These are phyloP conservation scores for Ustilago shanxiensis DNA, from an alignment of 1,284 basidiomycete genomes.

Conservation along the genomic window DNA sequence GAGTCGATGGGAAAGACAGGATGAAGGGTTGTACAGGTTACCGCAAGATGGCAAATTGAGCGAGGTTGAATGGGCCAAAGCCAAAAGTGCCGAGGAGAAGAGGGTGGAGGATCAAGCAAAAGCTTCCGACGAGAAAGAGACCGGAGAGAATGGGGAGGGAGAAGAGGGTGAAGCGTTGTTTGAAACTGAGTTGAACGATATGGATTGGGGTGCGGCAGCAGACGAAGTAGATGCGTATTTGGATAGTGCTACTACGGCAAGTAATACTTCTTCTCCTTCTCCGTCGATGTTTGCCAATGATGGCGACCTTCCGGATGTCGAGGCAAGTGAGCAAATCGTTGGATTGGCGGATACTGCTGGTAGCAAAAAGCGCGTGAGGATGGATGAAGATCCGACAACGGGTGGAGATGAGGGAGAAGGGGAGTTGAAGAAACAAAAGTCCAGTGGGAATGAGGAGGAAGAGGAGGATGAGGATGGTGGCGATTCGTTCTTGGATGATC, in stretches of 20 bases:
- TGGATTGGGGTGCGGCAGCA: constrained; percentile 81
- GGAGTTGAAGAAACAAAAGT: constrained; percentile 39
- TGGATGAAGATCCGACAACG: too few species aligned
- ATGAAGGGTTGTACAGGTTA: constrained; percentile 78
- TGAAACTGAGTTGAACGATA: constrained; percentile 50
- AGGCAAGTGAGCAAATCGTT: not conserved
- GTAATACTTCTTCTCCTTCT: constrained; percentile 41
- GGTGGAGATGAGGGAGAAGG: constrained; percentile 15
- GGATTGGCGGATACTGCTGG: not conserved
- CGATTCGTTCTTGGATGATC: constrained; percentile 60
- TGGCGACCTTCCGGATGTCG: constrained; percentile 41
- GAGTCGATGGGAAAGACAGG: constrained; percentile 81
- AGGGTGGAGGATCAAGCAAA: not conserved
- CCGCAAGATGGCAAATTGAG: constrained; percentile 16
- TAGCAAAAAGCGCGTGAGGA: constrained; percentile 7
- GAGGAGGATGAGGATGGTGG: constrained; percentile 43
- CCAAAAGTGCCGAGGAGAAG: not conserved
- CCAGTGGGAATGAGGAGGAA: constrained; percentile 35
- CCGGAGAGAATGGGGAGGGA: not conserved
- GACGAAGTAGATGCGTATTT: constrained; percentile 85
- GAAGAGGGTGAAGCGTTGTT: constrained; percentile 31
- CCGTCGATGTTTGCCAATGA: constrained; percentile 27
- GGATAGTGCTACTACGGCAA: constrained; percentile 71
- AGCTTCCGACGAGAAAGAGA: not conserved
- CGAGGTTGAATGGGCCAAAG: constrained; percentile 15